These are phyloP conservation scores for Fusarium buxicola DNA, from an alignment of 2,329 filamentous ascomycete genomes.

Conservation along the genomic window DNA sequence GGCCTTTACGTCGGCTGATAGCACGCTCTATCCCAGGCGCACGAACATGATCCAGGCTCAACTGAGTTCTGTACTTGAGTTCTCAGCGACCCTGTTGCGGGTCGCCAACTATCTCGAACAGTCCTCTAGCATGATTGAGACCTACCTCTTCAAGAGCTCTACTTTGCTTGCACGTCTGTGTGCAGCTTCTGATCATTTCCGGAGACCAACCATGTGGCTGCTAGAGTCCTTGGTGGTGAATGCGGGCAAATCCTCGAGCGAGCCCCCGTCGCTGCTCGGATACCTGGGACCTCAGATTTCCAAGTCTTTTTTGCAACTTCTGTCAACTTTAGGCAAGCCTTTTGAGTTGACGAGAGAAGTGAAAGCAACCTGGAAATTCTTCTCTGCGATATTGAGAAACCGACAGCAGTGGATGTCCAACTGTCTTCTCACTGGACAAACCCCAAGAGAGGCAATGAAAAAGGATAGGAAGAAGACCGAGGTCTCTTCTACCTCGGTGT, in stretches of 20 bases:
- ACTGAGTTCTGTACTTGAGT: conserved; percentile 70
- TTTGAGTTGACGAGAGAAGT: conserved; percentile 74
- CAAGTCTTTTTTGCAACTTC: conserved; percentile 82
- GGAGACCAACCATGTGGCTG: conserved; percentile 73
- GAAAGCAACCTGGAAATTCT: conserved; percentile 82
- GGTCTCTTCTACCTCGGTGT: conserved; percentile 70
- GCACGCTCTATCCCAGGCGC: conserved; percentile 71
- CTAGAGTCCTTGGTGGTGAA: conserved; percentile 79
- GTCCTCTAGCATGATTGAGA: conserved; percentile 75
- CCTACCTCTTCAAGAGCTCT: conserved; percentile 83
- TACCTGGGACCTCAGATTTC: conserved; percentile 86
- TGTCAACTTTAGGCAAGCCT: conserved; percentile 82
- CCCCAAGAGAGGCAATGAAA: conserved; percentile 80
- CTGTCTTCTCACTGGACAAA: conserved; percentile 88
- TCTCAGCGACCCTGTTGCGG: conserved; percentile 77
- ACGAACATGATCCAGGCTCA: conserved; percentile 69
- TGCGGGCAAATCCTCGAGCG: conserved; percentile 72
- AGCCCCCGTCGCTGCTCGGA: conserved; percentile 93
- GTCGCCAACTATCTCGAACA: conserved; percentile 73
- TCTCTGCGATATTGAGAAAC: conserved; percentile 86
- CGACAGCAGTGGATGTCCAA: conserved; percentile 97
- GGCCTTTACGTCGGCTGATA: conserved; percentile 60
- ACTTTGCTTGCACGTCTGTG: conserved; percentile 82
- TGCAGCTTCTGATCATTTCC: conserved; percentile 74
- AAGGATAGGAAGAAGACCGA: conserved; percentile 63